Base-by-base conservation (phyloP, 2,329 filamentous ascomycete genomes). In the Chaetomiaceae sp. region DNA sequence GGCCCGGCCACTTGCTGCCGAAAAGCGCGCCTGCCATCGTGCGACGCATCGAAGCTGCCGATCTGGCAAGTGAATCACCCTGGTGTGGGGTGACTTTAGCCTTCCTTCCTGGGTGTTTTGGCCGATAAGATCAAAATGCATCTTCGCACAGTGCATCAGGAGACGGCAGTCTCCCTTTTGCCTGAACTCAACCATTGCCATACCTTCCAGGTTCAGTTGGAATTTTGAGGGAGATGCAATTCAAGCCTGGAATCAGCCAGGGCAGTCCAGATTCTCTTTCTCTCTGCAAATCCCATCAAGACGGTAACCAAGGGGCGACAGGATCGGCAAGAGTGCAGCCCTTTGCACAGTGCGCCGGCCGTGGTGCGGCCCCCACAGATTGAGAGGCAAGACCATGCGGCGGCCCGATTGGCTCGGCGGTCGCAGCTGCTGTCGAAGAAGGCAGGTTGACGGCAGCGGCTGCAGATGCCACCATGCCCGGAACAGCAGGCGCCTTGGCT, bases 401-500 rank as follows among this genome's bases (percentile, higher is more conserved):
- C 9, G 19, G 6, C 5, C 31, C 49, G 39, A 54, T 54, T 54
- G 51, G 51, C 45, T 19, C 1, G 14, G 11, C 14, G 14, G 11
- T 7, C 22, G 37, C 44, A 23, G 4, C 29, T 19, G 12, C 12
- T 14, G 38, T 43, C 46, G 25, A 53, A 52, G 33, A 56, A 49
- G 57, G 54, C 51, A 54, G 47, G 57, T 52, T 51, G 45, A 22
- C 34, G 46, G 37, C 31, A 42, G 31, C 22, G 27, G 44, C 34
- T 51, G 40, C 46, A 51, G 47, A 49, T 23, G 47, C 40, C 54
- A 49, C 57, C 55, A 56, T 56, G 53, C 59, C 55, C 38, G 54
- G 53, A 57, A 53, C 25, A 58, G 59, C 52, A 61, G 59, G 56
- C 55, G 37, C 50, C 53, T 53, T 37, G 47, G 39, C 33, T 20